phyloP scores from a whole-genome alignment of 139 green algal genomes.

The Volvox reticuliferus region DNA sequence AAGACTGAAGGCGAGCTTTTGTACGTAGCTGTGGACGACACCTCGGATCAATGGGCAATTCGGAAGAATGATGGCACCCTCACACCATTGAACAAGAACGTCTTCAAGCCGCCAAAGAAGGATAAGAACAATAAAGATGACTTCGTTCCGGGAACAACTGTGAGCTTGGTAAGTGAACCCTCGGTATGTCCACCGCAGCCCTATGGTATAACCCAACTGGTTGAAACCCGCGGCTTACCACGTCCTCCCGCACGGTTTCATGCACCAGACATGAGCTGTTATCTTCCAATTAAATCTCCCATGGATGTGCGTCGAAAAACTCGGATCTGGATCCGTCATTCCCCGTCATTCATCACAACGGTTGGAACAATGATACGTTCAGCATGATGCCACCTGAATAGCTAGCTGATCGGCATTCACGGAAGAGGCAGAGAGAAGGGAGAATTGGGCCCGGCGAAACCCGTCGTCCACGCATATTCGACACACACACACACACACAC shows the following conservation, averaged over 20 bases:
- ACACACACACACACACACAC: too few relatives aligned
- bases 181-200: too few relatives aligned
- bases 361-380: too few relatives aligned
- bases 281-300: too few relatives aligned
- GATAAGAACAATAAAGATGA: slow-evolving; percentile 14
- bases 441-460: too few relatives aligned
- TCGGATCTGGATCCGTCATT: too few relatives aligned
- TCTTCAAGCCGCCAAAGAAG: slow-evolving; percentile 7
- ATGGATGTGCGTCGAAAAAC: too few relatives aligned
- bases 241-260: neutral
- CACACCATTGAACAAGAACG: neutral
- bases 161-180: neutral
- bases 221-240: neutral
- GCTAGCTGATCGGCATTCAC: too few relatives aligned
- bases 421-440: too few relatives aligned
- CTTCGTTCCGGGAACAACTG: neutral
- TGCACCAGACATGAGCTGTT: neutral
- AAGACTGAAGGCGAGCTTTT: neutral
- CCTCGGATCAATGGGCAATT: neutral
- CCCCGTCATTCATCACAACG: too few relatives aligned
- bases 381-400: too few relatives aligned
- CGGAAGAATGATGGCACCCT: neutral
- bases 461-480: too few relatives aligned
- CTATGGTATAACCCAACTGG: neutral
- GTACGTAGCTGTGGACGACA: neutral